phyloP scores from a whole-genome alignment of 202 grass and related monocot genomes.

The Musa balbisiana region DNA sequence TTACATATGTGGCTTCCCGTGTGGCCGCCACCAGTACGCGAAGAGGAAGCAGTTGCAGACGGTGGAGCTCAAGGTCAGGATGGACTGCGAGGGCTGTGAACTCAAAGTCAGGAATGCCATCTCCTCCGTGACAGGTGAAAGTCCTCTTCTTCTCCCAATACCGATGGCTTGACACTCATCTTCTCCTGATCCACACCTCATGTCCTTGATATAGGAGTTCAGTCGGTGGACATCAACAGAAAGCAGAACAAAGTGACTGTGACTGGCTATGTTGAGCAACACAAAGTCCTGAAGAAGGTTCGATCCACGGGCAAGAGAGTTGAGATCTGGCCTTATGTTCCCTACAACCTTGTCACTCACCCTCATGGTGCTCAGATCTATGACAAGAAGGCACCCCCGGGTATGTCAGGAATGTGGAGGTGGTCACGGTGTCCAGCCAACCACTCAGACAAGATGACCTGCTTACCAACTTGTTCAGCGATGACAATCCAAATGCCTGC shows the following conservation, averaged over 20 bases:
- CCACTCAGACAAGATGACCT: background rate
- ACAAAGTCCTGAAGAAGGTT: conserved; percentile 43
- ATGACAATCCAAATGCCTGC: conserved; percentile 11
- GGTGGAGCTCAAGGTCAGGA: conserved; percentile 78
- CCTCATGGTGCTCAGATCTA: conserved; percentile 1
- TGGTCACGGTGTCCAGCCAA: background rate
- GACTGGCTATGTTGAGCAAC: conserved; percentile 42
- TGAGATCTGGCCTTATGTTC: conserved; percentile 11
- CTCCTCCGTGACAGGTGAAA: conserved; percentile 49
- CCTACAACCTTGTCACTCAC: background rate
- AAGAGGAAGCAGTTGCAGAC: conserved; percentile 34
- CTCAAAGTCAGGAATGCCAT: conserved; percentile 63
- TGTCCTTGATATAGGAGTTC: conserved; percentile 25
- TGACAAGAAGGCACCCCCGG: conserved; percentile 17
- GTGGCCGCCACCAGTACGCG: conserved; percentile 34
- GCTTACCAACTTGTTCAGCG: conserved; percentile 4
- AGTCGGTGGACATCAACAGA: conserved; percentile 56
- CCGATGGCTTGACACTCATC: background rate
- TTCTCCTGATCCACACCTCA: background rate
- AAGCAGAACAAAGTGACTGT: conserved; percentile 56
- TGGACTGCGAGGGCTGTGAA: conserved; percentile 84
- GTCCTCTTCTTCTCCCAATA: background rate
- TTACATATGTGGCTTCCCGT: conserved; percentile 22
- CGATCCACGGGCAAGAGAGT: conserved; percentile 63
- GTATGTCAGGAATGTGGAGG: conserved; percentile 5